A percentile compares a stretch with the other conserved stretches of the same genome.
Evolutionary conservation across 371 early-diverging fungal genomes (phyloP).

Genomic region (Mucor velutinosus): DNA sequence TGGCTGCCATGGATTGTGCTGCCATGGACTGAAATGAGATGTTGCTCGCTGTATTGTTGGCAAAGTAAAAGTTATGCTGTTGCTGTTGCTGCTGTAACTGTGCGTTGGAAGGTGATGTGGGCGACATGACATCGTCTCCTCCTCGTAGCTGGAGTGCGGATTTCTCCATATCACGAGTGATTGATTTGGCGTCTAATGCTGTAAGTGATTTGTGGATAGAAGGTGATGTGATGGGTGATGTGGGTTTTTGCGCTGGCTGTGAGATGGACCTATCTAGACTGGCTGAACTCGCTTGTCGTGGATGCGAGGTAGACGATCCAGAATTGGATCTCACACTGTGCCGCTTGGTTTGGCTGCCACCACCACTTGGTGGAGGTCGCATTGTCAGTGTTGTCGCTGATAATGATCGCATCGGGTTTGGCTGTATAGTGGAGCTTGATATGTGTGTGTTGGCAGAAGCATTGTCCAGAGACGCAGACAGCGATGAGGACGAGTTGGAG

Average conservation of each 20-base stretch:
- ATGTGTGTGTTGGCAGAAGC: neutral
- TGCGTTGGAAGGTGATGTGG: slow-evolving; percentile 29
- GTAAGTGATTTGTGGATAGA: slow-evolving; percentile 56
- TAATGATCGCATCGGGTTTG: slow-evolving; percentile 30
- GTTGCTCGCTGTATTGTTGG: slow-evolving; percentile 8
- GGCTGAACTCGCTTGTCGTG: slow-evolving; percentile 16
- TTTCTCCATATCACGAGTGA: slow-evolving; percentile 60
- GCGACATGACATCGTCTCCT: slow-evolving; percentile 35
- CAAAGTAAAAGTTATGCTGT: slow-evolving; percentile 24
- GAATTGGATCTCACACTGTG: slow-evolving; percentile 35
- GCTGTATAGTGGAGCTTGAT: neutral
- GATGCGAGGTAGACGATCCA: slow-evolving; percentile 5
- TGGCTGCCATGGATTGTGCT: slow-evolving; percentile 8
- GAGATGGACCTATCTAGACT: slow-evolving; percentile 35
- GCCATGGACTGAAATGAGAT: slow-evolving; percentile 25
- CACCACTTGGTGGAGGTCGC: slow-evolving; percentile 38
- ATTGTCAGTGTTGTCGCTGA: slow-evolving; percentile 34
- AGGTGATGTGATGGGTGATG: slow-evolving; percentile 45
- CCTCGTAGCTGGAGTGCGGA: slow-evolving; percentile 35
- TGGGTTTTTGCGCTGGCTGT: slow-evolving; percentile 39
- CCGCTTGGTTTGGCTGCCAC: slow-evolving; percentile 41
- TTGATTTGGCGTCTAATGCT: slow-evolving; percentile 66
- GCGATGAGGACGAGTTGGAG: neutral
- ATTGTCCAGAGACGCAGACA: neutral
- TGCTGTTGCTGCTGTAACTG: neutral